Percentiles rank a stretch among this genome's conserved stretches.
Conservation (phyloP, 2,329 filamentous ascomycete genomes). For the Fusarium praegraminearum region DNA sequence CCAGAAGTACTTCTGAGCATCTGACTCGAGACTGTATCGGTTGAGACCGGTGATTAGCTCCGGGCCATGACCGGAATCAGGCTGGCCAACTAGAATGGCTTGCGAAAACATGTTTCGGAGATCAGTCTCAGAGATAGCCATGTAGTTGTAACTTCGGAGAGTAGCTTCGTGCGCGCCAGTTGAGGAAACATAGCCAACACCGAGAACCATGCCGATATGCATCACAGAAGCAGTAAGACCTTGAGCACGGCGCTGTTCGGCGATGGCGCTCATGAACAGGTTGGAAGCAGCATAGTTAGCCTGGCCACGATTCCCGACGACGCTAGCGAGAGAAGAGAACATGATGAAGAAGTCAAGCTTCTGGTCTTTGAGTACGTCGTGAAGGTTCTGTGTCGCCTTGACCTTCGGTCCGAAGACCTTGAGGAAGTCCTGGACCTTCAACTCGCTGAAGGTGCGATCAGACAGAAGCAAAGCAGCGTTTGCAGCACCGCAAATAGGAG, state of each 20-base stretch:
- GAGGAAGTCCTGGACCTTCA: not conserved
- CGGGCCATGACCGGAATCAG: not conserved
- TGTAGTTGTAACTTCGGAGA: not conserved
- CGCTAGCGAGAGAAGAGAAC: conserved; percentile 11
- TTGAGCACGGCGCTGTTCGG: conserved; percentile 3
- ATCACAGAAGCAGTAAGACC: conserved; percentile 52
- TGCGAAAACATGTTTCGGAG: conserved; percentile 39
- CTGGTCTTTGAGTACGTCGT: not conserved
- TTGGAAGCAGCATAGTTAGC: conserved; percentile 20
- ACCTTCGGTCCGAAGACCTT: conserved; percentile 19
- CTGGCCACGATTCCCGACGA: conserved; percentile 20
- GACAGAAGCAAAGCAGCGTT: conserved; percentile 18
- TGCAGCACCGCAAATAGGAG: conserved; percentile 13
- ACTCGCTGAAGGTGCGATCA: conserved; percentile 1
- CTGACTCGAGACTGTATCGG: not conserved
- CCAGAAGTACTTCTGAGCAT: conserved; percentile 15
- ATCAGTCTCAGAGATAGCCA: conserved; percentile 49
- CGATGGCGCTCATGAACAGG: conserved; percentile 8
- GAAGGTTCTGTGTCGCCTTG: conserved; percentile 3
- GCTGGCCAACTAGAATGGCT: conserved; percentile 3
- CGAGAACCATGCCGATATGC: conserved; percentile 55
- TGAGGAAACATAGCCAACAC: conserved; percentile 55
- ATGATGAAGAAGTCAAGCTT: conserved; percentile 24
- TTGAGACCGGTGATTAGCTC: conserved; percentile 16
- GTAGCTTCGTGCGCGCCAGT: conserved; percentile 7